Evolutionary conservation across 139 green algal species (phyloP).

Genomic region (Closterium sp.): DNA sequence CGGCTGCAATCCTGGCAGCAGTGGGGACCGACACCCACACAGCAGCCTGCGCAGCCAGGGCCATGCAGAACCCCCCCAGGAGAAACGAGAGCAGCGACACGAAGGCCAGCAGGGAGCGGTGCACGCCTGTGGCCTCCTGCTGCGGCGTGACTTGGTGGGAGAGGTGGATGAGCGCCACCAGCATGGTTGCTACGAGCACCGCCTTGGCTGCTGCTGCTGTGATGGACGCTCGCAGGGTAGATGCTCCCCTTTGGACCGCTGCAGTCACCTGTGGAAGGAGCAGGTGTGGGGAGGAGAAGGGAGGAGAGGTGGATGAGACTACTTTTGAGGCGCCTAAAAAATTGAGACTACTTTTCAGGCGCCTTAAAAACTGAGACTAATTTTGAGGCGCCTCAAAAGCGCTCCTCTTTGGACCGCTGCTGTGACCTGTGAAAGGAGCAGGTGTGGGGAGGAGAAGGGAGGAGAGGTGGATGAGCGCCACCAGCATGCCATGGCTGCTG

Average conservation of each 20-base stretch:
- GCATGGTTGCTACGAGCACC: constrained; percentile 52
- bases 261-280: constrained; percentile 51
- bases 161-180: constrained; percentile 63
- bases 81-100: constrained; percentile 64
- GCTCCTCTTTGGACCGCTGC: no score
- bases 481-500: constrained; percentile 65
- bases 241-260: constrained; percentile 67
- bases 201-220: constrained; percentile 64
- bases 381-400: background rate
- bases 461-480: constrained; percentile 58
- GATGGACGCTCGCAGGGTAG: constrained; percentile 67
- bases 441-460: background rate
- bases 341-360: no score
- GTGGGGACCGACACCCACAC: constrained; percentile 70
- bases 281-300: background rate
- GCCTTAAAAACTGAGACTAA: no score
- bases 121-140: constrained; percentile 59
- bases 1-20: constrained; percentile 62
- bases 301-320: background rate
- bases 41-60: constrained; percentile 59
- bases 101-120: constrained; percentile 51
- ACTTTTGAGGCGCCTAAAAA: background rate
- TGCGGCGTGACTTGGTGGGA: constrained; percentile 61
- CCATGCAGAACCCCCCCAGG: constrained; percentile 61
- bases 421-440: no score